phyloP scores from a whole-genome alignment of 805 yeast genomes.

The Tetrapisispora arboricola region DNA sequence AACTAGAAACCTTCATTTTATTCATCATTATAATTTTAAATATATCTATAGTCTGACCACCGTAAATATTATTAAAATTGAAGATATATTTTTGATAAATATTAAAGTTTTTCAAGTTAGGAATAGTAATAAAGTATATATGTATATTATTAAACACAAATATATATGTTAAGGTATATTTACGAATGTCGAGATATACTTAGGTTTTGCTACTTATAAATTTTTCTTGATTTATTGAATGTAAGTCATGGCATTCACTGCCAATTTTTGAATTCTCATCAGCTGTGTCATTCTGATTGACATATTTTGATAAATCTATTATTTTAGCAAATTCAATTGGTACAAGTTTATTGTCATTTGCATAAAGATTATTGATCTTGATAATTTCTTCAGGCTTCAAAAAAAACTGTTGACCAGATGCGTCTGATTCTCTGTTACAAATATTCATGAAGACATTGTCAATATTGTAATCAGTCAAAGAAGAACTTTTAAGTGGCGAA shows the following conservation, averaged over 20 bases:
- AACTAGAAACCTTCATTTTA: no score
- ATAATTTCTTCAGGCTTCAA: constrained; percentile 1
- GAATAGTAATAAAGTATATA: neutral
- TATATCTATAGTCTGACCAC: neutral
- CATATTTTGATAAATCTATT: neutral
- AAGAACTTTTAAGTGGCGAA: constrained; percentile 1
- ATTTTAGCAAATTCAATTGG: neutral
- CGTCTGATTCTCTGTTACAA: neutral
- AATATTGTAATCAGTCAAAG: neutral
- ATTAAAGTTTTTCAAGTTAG: no score
- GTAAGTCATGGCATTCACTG: neutral
- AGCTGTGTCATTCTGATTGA: neutral
- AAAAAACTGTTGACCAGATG: neutral
- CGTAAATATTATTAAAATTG: neutral
- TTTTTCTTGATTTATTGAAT: neutral
- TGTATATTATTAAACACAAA: no score
- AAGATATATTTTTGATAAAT: neutral
- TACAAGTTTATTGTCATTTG: neutral
- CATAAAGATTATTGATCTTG: neutral
- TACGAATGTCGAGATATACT: neutral
- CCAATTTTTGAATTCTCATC: neutral
- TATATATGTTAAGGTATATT: no score
- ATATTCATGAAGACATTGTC: constrained; percentile 2
- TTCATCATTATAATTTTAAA: neutral
- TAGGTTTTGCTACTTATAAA: neutral